Conservation (phyloP, 192 early-diverging fungal genomes). For the Pilaira anomala region DNA sequence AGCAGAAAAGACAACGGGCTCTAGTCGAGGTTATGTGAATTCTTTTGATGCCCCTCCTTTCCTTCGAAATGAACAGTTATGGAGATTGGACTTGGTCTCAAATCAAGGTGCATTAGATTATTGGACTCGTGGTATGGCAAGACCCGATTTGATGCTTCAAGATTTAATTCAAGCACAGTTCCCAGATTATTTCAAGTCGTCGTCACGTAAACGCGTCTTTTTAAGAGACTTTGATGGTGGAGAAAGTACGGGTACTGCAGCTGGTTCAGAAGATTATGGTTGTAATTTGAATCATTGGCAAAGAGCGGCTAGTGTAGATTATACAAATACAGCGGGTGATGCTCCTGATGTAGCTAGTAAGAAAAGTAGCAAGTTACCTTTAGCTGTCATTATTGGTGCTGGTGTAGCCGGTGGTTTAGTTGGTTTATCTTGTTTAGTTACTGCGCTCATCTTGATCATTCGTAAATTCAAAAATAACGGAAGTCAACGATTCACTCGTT, state of each 20-base stretch:
- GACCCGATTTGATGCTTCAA: slow-evolving; percentile 44
- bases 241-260: slow-evolving; percentile 1
- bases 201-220: slow-evolving; percentile 27
- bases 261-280: slow-evolving; percentile 12
- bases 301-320: background rate
- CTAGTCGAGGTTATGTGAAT: slow-evolving; percentile 22
- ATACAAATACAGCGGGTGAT: slow-evolving; percentile 17
- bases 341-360: background rate
- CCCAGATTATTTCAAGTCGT: slow-evolving; percentile 19
- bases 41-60: slow-evolving; percentile 33
- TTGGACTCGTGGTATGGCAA: slow-evolving; percentile 33
- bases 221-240: slow-evolving; percentile 22
- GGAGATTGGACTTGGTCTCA: slow-evolving; percentile 21
- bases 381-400: slow-evolving; percentile 34
- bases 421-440: slow-evolving; percentile 34
- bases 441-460: slow-evolving; percentile 26
- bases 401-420: slow-evolving; percentile 42
- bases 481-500: slow-evolving; percentile 1
- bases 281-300: slow-evolving; percentile 10
- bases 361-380: background rate
- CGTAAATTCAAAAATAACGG: slow-evolving; percentile 21
- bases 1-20: slow-evolving; percentile 9
- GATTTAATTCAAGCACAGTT: slow-evolving; percentile 45
- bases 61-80: slow-evolving; percentile 26
- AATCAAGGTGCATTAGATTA: slow-evolving; percentile 27